phyloP scores from a whole-genome alignment of 2,329 filamentous ascomycete species.

The Cercospora brassicicola region DNA sequence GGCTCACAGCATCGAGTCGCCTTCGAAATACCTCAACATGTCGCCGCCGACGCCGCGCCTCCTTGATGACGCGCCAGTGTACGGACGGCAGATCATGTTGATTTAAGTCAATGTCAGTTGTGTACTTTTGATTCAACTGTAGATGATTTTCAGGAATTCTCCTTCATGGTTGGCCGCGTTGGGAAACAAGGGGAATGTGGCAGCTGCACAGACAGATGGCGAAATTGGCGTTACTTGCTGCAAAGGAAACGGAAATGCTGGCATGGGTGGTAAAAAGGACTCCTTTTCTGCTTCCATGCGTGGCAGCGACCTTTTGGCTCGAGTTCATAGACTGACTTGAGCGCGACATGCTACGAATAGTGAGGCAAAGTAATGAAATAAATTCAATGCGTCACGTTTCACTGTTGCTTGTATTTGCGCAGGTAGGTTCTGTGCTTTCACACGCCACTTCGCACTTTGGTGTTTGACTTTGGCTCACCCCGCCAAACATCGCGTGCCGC shows the following conservation, averaged over 20 bases:
- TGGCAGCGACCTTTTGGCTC: neutral
- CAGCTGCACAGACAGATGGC: constrained; percentile 8
- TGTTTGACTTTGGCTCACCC: neutral
- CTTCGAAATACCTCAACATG: constrained; percentile 20
- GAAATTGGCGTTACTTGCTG: constrained; percentile 10
- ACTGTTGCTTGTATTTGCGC: neutral
- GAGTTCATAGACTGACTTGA: neutral
- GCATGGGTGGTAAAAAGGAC: neutral
- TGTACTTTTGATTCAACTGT: constrained; percentile 8
- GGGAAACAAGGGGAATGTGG: neutral
- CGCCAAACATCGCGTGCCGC: constrained; percentile 11
- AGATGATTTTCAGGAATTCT: neutral
- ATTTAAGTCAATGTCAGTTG: neutral
- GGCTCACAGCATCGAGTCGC: constrained; percentile 15
- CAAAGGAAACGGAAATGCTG: neutral
- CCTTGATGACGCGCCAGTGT: neutral
- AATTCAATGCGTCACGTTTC: neutral
- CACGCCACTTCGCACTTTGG: neutral
- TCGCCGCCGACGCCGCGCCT: constrained; percentile 7
- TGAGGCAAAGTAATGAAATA: constrained; percentile 12
- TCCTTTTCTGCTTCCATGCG: neutral
- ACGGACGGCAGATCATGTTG: neutral
- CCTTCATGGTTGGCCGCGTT: neutral
- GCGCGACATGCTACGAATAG: constrained; percentile 12
- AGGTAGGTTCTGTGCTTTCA: neutral